Base-by-base conservation (phyloP, 148 eudicot genomes). In the Nyssa sinensis region DNA sequence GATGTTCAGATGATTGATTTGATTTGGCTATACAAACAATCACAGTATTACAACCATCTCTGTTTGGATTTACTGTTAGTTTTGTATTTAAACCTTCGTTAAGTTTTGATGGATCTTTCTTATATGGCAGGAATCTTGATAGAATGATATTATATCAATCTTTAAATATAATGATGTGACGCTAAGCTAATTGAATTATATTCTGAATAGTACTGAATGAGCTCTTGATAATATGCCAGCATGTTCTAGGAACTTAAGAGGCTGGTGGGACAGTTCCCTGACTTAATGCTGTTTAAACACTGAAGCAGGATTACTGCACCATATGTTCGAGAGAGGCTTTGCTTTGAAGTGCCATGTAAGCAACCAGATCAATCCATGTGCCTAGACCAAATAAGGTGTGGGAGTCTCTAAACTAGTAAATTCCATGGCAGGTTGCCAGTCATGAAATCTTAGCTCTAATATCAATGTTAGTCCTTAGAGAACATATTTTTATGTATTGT, bases 281-380 rank as follows among this genome's bases (percentile, higher is more conserved):
- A 74, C 64, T 64, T 69, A 55, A 58, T 61, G 67, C 66, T 61
- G 49, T 66, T 62, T 37, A 53, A 76, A 30, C 62, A 53, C 28
- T 78, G 72, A 61, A n/a, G 80, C 87, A 95, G 97, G 94, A 86
- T 86, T 60, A 79, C 90, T 59, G 99, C 89, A 39, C 91, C 93
- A 61, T 78, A 95, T 95, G 99, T 95, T 84, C 97, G 93, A 79
- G 93, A 58, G 99, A 95, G 84, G 97, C 94, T 76, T 81, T 90
- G 81, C 97, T 97, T 34, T 87, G 92, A 64, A 84, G 75, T 75
- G 90, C 89, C 58, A 95, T 95, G 97, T 84, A 86, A 62, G 97
- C 90, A 80, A 95, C 97, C 57, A 70, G 71, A 75, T 80, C 97
- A 33, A 92, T 95, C 61, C 97, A 88, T 64, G 96, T 95, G 66